phyloP scores from a whole-genome alignment of 768 basidiomycete species.

The Hygrocybe coccinea region DNA sequence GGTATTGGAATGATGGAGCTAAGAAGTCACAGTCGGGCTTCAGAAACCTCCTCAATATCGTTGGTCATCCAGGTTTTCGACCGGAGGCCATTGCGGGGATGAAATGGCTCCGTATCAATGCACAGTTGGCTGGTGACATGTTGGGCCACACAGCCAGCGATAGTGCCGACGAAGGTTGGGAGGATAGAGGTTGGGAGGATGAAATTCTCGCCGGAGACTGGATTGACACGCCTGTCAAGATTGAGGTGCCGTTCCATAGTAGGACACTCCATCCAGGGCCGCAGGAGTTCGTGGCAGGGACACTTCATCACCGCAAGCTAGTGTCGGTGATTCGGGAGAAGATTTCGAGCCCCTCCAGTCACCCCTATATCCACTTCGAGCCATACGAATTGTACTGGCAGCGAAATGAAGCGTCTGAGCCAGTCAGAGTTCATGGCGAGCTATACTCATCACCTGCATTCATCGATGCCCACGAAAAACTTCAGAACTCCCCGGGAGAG shows the following conservation, averaged over 20 bases:
- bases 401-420: not conserved
- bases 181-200: not conserved
- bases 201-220: not conserved
- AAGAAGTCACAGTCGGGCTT: not conserved
- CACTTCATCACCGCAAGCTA: slow-evolving; percentile 17
- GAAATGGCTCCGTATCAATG: not conserved
- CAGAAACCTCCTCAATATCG: not conserved
- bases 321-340: slow-evolving; percentile 14
- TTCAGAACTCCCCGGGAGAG: slow-evolving; percentile 5
- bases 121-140: no score
- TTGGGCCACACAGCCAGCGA: not conserved
- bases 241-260: slow-evolving; percentile 20
- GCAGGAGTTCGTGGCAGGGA: slow-evolving; percentile 6
- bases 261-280: slow-evolving; percentile 13
- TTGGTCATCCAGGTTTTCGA: not conserved
- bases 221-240: not conserved
- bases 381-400: slow-evolving; percentile 19
- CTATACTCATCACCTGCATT: slow-evolving; percentile 13
- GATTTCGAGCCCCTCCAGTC: not conserved
- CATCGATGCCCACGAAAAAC: slow-evolving; percentile 2
- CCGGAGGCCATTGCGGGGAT: not conserved
- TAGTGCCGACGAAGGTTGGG: not conserved
- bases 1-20: slow-evolving; percentile 1
- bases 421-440: slow-evolving; percentile 5
- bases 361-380: slow-evolving; percentile 12